phyloP scores from a whole-genome alignment of 768 basidiomycete species.

The Phylloporus rhodoxanthus region DNA sequence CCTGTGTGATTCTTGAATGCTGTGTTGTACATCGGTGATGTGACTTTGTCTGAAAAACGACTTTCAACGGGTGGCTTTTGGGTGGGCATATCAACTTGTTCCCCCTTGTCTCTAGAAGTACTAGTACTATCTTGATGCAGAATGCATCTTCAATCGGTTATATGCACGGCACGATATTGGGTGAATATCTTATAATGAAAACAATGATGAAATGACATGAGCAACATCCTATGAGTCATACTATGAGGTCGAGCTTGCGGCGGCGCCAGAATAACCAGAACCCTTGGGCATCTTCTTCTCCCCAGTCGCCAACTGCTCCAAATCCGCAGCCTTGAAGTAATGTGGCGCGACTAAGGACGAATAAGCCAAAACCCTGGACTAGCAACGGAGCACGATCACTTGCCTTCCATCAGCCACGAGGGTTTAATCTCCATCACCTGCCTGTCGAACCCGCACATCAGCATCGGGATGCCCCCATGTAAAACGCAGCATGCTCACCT shows the following conservation, averaged over 20 bases:
- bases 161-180: background rate
- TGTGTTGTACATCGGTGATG: no score
- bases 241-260: conserved; percentile 9
- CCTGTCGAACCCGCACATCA: conserved; percentile 30
- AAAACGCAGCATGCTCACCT: conserved; percentile 37
- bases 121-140: background rate
- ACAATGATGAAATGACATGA: background rate
- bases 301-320: conserved; percentile 72
- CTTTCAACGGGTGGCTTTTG: conserved; percentile 1
- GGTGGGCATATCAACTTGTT: background rate
- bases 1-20: conserved; percentile 2
- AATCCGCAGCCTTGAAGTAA: conserved; percentile 84
- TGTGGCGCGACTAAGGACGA: conserved; percentile 77
- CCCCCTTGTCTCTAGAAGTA: conserved; percentile 8
- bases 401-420: conserved; percentile 86
- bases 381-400: conserved; percentile 17
- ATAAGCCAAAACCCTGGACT: background rate
- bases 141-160: background rate
- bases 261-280: conserved; percentile 32
- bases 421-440: conserved; percentile 99
- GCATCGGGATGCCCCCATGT: background rate
- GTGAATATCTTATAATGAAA: background rate
- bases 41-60: background rate
- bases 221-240: no score
- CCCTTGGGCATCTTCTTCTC: conserved; percentile 93